These are phyloP conservation scores for Phytophthora constricta DNA, from an alignment of 352 stramenopile genomes.

Conservation along the genomic window DNA sequence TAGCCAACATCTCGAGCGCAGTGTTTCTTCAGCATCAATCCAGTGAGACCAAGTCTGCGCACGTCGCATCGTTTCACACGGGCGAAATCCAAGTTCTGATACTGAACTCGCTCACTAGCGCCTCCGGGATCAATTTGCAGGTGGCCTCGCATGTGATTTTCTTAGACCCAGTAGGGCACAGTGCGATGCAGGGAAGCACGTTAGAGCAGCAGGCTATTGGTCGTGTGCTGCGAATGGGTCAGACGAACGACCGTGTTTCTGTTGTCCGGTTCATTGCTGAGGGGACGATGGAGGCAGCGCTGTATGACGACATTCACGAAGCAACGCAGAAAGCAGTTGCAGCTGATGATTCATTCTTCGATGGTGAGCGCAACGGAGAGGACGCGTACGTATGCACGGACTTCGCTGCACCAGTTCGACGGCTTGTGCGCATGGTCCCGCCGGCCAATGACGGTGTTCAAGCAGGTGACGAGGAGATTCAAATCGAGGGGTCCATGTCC, in stretches of 20 bases:
- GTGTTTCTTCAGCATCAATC: slow-evolving; percentile 83
- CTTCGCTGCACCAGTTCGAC: slow-evolving; percentile 59
- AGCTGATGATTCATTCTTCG: slow-evolving; percentile 72
- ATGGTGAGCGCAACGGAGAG: slow-evolving; percentile 52
- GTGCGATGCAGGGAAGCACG: slow-evolving; percentile 71
- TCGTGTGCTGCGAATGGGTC: slow-evolving; percentile 85
- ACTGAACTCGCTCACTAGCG: slow-evolving; percentile 82
- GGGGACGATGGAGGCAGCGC: slow-evolving; percentile 70
- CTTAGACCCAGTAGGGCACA: slow-evolving; percentile 77
- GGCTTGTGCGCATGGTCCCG: slow-evolving; percentile 63
- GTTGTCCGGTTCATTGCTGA: slow-evolving; percentile 81
- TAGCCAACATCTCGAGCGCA: slow-evolving; percentile 61
- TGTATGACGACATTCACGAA: slow-evolving; percentile 82
- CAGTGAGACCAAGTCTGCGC: slow-evolving; percentile 77
- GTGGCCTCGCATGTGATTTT: slow-evolving; percentile 86
- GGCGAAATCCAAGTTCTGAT: slow-evolving; percentile 76
- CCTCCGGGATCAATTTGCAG: slow-evolving; percentile 87
- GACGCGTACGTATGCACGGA: slow-evolving; percentile 67
- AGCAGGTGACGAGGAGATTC: slow-evolving; percentile 60
- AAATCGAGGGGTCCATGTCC: slow-evolving; percentile 75
- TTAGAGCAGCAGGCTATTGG: slow-evolving; percentile 87
- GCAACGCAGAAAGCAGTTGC: slow-evolving; percentile 46
- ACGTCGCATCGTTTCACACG: slow-evolving; percentile 68
- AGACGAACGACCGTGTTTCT: slow-evolving; percentile 70
- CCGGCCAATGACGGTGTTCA: slow-evolving; percentile 28